Conservation (phyloP, 805 yeast genomes). For the Wickerhamomyces hampshirensis region DNA sequence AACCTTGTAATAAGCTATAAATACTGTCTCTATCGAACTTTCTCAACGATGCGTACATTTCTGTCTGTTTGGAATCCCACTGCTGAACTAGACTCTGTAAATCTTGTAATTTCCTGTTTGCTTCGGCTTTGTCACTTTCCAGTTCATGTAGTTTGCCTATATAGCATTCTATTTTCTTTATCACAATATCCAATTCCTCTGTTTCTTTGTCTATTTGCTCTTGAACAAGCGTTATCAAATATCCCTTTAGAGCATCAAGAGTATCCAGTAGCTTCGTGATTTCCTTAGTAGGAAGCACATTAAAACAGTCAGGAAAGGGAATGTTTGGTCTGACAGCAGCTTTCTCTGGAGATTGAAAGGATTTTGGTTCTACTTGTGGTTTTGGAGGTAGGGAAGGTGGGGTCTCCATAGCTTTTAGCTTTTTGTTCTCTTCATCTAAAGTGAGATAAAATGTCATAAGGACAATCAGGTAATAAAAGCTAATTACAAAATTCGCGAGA, state of each 20-base stretch:
- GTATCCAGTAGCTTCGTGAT: conserved; percentile 19
- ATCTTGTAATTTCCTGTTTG: conserved; percentile 8
- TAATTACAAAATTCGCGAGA: no score
- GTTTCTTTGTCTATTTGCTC: conserved; percentile 21
- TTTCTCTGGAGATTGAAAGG: conserved; percentile 4
- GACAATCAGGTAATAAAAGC: no score
- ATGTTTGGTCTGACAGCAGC: conserved; percentile 7
- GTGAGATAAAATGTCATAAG: no score
- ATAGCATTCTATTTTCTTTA: conserved; percentile 23
- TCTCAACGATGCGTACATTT: conserved; percentile 29
- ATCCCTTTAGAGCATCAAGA: conserved; percentile 25
- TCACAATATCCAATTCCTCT: conserved; percentile 22
- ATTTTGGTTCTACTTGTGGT: background rate
- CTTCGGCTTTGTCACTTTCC: conserved; percentile 25
- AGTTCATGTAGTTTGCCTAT: conserved; percentile 23
- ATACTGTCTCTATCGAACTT: conserved; percentile 35
- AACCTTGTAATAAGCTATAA: conserved; percentile 24
- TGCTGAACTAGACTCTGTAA: conserved; percentile 14
- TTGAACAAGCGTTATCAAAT: conserved; percentile 20
- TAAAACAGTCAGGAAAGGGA: conserved; percentile 19
- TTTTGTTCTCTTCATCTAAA: background rate
- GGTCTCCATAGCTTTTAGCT: background rate
- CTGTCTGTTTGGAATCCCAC: conserved; percentile 32
- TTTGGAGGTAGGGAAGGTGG: conserved; percentile 19
- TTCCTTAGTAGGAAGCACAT: conserved; percentile 18